phyloP scores from a whole-genome alignment of 2,329 filamentous ascomycete genomes.

The Colletotrichum lupini region DNA sequence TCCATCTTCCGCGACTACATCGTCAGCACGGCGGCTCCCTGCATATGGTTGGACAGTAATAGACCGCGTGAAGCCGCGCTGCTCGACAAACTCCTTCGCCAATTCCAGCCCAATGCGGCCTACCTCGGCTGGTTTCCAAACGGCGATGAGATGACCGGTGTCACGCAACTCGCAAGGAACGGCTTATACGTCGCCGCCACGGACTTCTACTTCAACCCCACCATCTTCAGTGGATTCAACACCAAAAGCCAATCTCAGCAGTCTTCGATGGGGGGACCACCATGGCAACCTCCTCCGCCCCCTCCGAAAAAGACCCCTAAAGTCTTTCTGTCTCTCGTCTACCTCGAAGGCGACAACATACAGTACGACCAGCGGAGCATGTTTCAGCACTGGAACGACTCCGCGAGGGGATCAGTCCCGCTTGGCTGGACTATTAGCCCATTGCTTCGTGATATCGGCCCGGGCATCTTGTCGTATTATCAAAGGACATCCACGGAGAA shows the following conservation, averaged over 20 bases:
- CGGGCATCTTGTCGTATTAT: slow-evolving; percentile 15
- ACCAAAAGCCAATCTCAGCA: not conserved
- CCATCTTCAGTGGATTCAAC: slow-evolving; percentile 10
- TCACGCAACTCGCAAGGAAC: slow-evolving; percentile 12
- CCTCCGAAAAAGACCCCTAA: not conserved
- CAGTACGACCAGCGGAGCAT: slow-evolving; percentile 18
- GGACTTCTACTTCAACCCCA: slow-evolving; percentile 23
- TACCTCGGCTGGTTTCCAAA: slow-evolving; percentile 23
- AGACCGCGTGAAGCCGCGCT: slow-evolving; percentile 6
- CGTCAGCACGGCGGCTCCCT: slow-evolving; percentile 3
- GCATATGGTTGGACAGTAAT: slow-evolving; percentile 18
- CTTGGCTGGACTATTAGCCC: slow-evolving; percentile 23
- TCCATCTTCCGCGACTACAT: slow-evolving; percentile 19
- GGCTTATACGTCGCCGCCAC: slow-evolving; percentile 7
- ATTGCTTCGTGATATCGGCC: slow-evolving; percentile 13
- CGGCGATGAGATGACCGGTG: slow-evolving; percentile 16
- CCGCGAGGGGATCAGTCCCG: slow-evolving; percentile 9
- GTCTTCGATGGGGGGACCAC: not conserved
- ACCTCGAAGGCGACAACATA: slow-evolving; percentile 21
- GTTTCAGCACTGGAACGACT: slow-evolving; percentile 21
- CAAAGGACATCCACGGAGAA: slow-evolving; percentile 9
- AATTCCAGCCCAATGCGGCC: slow-evolving; percentile 11
- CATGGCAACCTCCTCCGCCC: not conserved
- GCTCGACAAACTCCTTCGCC: not conserved
- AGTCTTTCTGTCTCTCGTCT: slow-evolving; percentile 5